A percentile compares a stretch with the other conserved stretches of the same genome.
Evolutionary conservation across 78 protist genomes (phyloP).

Genomic region (Pigoraptor vietnamica): DNA sequence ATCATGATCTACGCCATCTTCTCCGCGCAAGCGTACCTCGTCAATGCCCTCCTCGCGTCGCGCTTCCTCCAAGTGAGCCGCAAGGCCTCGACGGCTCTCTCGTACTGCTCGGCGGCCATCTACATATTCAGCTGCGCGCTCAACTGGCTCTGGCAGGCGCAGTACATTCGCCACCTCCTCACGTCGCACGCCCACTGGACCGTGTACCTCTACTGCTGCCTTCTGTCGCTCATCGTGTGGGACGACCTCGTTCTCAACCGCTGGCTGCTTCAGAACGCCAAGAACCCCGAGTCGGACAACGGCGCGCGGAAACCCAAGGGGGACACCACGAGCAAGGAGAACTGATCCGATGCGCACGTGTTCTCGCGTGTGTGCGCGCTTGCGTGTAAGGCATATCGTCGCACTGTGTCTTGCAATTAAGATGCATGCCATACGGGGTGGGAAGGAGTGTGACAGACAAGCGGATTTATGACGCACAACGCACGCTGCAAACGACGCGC

Average conservation of each 20-base stretch:
- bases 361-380: too few species aligned
- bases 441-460: too few species aligned
- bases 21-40: neutral
- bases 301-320: neutral
- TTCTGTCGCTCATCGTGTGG: neutral
- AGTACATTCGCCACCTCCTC: neutral
- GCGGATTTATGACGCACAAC: too few species aligned
- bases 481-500: too few species aligned
- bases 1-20: neutral
- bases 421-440: too few species aligned
- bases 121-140: neutral
- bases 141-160: neutral
- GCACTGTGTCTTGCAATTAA: too few species aligned
- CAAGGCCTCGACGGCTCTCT: neutral
- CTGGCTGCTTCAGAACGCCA: neutral
- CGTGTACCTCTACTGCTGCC: neutral
- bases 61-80: neutral
- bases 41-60: neutral
- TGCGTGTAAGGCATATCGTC: too few species aligned
- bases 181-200: neutral
- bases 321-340: too few species aligned
- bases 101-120: neutral
- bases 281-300: neutral
- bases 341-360: too few species aligned
- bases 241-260: neutral